These are phyloP conservation scores for Durio zibethinus DNA, from an alignment of 345 rosid genomes.

Conservation along the genomic window DNA sequence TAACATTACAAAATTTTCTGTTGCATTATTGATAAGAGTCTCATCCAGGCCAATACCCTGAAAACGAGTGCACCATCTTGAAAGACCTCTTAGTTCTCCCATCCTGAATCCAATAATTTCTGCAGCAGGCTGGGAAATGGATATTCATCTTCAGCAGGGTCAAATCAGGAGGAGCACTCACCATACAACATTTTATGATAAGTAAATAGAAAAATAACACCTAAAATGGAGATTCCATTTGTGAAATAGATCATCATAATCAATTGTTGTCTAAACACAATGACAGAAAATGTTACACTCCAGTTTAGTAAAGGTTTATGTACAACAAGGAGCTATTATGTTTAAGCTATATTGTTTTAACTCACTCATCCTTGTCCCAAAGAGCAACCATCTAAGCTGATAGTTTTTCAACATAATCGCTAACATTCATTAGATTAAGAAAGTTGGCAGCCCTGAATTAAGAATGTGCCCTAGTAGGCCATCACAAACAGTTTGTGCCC, in stretches of 20 bases:
- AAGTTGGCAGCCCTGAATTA: neutral
- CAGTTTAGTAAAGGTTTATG: neutral
- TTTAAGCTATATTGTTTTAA: neutral
- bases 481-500: neutral
- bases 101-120: conserved; percentile 89
- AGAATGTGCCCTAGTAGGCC: neutral
- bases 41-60: conserved; percentile 78
- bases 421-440: neutral
- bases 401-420: neutral
- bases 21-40: conserved; percentile 56
- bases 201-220: neutral
- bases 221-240: neutral
- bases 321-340: neutral
- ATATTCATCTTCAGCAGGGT: conserved; percentile 34
- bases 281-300: neutral
- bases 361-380: neutral
- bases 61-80: conserved; percentile 87
- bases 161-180: conserved; percentile 13
- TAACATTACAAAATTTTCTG: conserved; percentile 74
- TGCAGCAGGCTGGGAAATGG: conserved; percentile 81
- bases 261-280: neutral
- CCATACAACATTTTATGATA: neutral
- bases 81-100: conserved; percentile 91
- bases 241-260: neutral
- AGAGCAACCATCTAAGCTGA: neutral